These are phyloP conservation scores for Cryptosporidium canis DNA, from an alignment of 169 alveolate genomes.

Conservation along the genomic window DNA sequence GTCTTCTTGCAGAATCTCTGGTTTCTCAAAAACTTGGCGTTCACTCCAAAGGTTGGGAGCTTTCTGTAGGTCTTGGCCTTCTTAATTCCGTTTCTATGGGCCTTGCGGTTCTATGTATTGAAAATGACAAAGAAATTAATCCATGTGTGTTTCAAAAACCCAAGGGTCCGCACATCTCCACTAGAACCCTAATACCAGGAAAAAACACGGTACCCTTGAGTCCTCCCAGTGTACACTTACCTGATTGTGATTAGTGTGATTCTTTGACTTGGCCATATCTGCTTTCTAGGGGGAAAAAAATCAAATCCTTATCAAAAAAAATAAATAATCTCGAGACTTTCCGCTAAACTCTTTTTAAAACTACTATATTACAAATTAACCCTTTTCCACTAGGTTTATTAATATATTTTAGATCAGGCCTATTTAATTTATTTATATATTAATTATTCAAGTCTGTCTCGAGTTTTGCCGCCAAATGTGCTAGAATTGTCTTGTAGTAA, in stretches of 20 bases:
- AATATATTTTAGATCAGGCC: background rate
- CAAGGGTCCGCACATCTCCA: background rate
- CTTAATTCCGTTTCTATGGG: slow-evolving; percentile 88
- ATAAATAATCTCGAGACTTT: background rate
- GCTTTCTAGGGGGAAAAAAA: background rate
- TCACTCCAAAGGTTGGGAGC: slow-evolving; percentile 85
- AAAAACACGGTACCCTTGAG: background rate
- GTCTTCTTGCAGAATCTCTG: slow-evolving; percentile 86
- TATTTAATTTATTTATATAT: background rate
- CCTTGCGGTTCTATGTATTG: slow-evolving; percentile 81
- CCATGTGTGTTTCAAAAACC: no score
- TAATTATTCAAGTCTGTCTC: background rate
- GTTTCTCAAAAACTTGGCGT: slow-evolving; percentile 85
- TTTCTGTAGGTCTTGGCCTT: slow-evolving; percentile 80
- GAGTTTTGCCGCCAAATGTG: background rate
- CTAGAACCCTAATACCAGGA: background rate
- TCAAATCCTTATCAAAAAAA: background rate
- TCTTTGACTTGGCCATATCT: slow-evolving; percentile 88
- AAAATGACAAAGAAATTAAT: background rate
- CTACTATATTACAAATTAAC: background rate
- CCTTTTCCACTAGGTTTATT: background rate
- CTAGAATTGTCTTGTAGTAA: background rate
- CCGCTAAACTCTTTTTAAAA: background rate
- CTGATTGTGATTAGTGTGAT: slow-evolving; percentile 90
- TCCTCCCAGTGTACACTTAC: slow-evolving; percentile 72